A percentile compares a stretch with the other conserved stretches of the same genome.
Evolutionary conservation across 495 filamentous ascomycete genomes (phyloP).

Genomic region (Cetradonia linearis): DNA sequence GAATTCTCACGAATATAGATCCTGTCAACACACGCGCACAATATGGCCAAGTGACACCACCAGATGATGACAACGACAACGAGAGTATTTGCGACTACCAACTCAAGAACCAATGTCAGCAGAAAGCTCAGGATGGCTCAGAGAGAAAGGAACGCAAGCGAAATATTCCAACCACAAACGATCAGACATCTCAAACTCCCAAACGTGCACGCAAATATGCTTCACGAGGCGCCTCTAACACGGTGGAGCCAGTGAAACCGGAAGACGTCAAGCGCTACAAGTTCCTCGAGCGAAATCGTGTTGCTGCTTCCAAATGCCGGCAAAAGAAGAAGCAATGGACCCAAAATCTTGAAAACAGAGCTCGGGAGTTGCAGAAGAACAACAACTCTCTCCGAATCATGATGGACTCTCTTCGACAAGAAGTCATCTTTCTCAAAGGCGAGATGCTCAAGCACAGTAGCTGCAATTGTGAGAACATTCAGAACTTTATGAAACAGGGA

Average conservation of each 20-base stretch:
- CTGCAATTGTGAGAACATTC: slow-evolving; percentile 33
- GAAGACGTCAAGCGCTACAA: slow-evolving; percentile 25
- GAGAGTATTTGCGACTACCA: slow-evolving; percentile 15
- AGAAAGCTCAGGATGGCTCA: neutral
- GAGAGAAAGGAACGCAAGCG: slow-evolving; percentile 12
- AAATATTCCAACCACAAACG: neutral
- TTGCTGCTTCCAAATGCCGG: slow-evolving; percentile 79
- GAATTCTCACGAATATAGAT: slow-evolving; percentile 21
- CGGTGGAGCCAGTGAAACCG: slow-evolving; percentile 11
- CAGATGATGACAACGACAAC: slow-evolving; percentile 18
- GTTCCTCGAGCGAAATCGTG: slow-evolving; percentile 69
- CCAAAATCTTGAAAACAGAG: slow-evolving; percentile 42
- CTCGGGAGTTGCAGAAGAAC: slow-evolving; percentile 30
- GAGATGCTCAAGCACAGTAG: slow-evolving; percentile 49
- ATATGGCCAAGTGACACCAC: slow-evolving; percentile 25
- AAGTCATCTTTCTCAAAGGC: slow-evolving; percentile 46
- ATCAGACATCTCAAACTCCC: slow-evolving; percentile 1
- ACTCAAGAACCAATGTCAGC: slow-evolving; percentile 11
- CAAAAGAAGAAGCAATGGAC: slow-evolving; percentile 78
- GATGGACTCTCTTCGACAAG: slow-evolving; percentile 33
- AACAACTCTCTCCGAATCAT: slow-evolving; percentile 22
- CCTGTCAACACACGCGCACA: slow-evolving; percentile 17
- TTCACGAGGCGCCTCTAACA: slow-evolving; percentile 4
- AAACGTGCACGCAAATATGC: slow-evolving; percentile 25
- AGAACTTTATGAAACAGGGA: slow-evolving; percentile 15